phyloP scores from a whole-genome alignment of 2,329 filamentous ascomycete genomes.

The Plectosphaerella sp. region DNA sequence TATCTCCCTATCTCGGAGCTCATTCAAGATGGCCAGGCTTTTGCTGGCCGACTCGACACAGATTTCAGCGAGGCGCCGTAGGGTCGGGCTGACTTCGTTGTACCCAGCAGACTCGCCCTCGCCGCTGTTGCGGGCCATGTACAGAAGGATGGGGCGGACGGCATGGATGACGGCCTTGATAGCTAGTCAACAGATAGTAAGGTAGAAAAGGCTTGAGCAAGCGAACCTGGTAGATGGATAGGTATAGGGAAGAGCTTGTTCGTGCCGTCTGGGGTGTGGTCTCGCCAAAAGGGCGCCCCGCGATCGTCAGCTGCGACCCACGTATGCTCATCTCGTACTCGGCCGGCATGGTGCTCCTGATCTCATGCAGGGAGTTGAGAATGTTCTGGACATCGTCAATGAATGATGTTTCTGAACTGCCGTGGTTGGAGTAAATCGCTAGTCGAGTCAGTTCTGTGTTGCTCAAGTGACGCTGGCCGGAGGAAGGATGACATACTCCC shows the following conservation, averaged over 20 bases:
- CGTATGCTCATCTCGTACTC: constrained; percentile 5
- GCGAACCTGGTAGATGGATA: constrained; percentile 3
- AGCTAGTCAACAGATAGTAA: background rate
- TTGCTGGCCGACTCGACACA: constrained; percentile 9
- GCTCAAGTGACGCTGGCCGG: no score
- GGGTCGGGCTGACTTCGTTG: background rate
- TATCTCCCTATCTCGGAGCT: constrained; percentile 3
- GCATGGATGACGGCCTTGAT: constrained; percentile 6
- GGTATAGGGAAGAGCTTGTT: constrained; percentile 4
- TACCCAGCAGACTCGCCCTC: constrained; percentile 1
- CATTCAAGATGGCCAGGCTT: constrained; percentile 4
- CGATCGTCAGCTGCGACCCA: background rate
- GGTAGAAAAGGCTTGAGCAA: background rate
- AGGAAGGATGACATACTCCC: background rate
- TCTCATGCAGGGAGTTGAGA: constrained; percentile 2
- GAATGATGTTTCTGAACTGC: background rate
- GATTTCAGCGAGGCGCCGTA: constrained; percentile 4
- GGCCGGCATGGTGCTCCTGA: constrained; percentile 4
- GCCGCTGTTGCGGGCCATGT: constrained; percentile 8
- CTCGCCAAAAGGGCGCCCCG: constrained; percentile 4
- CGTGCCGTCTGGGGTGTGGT: background rate
- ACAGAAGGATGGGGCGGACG: constrained; percentile 8
- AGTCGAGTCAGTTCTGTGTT: background rate
- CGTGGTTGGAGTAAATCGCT: constrained; percentile 5
- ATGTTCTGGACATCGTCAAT: constrained; percentile 4